Base-by-base conservation (phyloP, 1,284 basidiomycete species). In the Trichosporon ovoides region DNA sequence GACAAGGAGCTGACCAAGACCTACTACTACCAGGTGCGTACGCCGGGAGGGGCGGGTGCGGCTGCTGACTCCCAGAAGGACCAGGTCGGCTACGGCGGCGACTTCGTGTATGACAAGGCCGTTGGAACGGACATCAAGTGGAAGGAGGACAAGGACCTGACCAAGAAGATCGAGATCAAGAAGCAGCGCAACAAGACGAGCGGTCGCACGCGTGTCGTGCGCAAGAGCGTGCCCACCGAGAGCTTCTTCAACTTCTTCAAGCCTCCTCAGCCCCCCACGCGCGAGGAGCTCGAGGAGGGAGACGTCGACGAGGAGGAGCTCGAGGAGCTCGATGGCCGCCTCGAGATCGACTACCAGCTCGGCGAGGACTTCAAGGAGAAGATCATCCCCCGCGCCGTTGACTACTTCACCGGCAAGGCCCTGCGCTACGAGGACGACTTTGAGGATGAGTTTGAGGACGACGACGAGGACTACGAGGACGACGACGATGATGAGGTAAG, bases 121-220 rank as follows among this genome's bases (percentile, higher is more conserved):
- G 85, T 89, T 71, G 94, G 93, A 18, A 87, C 86, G 58, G 84
- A 87, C 72, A 94, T 98, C 79, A 86, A 88, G 75, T 98, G 95
- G 95, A 96, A 95, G 81, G 92, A 92, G 77, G 95, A 96, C 70
- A 95, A 95, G 81, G 91, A 98, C 80, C 82, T 98, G 60, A 98
- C 94, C 56, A 93, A 94, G 81, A 90, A 91, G 81, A 88, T 92
- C 69, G 95, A 98, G 81, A 94, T 97, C 77, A 97, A 97, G 85
- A 98, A 97, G 83, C 95, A 98, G 80, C 83, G 94, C 70, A 98
- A 98, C 82, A 98, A 98, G 83, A 91, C 89, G 76, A 95, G 92
- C 37, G 93, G 94, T 79, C 87, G 90, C 66, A 95, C 91, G 5
- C 89, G 93, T 66, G 83, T 93, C 55, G 87, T 97, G 62, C 86